A percentile compares a stretch with the other conserved stretches of the same genome.
Conservation (phyloP, 139 green algal species). For the Chlorella sp. region DNA sequence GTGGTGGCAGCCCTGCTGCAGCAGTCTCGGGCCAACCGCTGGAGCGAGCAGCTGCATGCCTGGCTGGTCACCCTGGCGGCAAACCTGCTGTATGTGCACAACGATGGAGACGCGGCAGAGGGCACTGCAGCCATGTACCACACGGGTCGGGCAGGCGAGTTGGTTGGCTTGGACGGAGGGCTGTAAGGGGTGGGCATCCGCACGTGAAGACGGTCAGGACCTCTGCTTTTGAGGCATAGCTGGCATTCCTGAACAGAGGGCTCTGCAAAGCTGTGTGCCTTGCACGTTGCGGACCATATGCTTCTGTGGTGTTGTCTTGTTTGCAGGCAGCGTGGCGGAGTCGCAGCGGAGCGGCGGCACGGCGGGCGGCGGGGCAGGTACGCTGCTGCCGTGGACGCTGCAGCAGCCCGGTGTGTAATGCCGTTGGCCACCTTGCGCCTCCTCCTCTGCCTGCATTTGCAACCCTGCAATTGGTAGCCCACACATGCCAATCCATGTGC, state of each 20-base stretch:
- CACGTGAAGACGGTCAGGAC: no score
- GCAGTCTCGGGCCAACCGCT: conserved; percentile 52
- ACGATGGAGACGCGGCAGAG: background rate
- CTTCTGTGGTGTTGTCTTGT: no score
- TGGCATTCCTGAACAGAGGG: no score
- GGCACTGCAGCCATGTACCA: background rate
- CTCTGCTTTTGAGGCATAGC: no score
- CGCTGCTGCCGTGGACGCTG: background rate
- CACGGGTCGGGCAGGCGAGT: no score
- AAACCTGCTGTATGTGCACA: conserved; percentile 53
- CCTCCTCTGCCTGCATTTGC: no score
- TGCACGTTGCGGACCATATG: no score
- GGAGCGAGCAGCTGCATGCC: conserved; percentile 48
- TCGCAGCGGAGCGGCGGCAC: background rate
- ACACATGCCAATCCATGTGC: background rate
- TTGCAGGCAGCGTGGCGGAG: background rate
- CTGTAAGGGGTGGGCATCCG: no score
- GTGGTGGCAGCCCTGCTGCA: conserved; percentile 66
- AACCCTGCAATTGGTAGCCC: background rate
- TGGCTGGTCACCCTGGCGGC: conserved; percentile 47
- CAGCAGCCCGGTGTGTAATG: background rate
- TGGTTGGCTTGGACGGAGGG: no score
- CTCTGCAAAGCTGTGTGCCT: no score
- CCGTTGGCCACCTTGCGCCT: no score
- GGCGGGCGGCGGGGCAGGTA: background rate